phyloP scores from a whole-genome alignment of 108 stramenopile species.

The Nitzschia sp. region DNA sequence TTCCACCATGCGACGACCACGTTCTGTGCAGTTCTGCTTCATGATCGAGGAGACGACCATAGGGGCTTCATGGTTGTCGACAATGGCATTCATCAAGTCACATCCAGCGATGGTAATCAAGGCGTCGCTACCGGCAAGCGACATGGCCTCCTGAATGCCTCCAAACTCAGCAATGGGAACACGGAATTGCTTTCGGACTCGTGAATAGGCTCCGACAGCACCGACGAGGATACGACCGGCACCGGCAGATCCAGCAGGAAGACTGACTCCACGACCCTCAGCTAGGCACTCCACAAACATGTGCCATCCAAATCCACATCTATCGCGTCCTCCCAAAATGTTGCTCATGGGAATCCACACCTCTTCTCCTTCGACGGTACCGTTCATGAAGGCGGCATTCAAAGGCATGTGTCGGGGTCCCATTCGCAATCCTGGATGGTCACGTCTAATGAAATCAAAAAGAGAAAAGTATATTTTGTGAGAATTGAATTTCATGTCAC shows the following conservation, averaged over 20 bases:
- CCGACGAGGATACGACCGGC: conserved; percentile 81
- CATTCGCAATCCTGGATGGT: conserved; percentile 90
- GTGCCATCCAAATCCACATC: conserved; percentile 97
- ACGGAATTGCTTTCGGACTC: conserved; percentile 97
- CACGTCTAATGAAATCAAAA: conserved; percentile 53
- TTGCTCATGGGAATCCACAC: conserved; percentile 97
- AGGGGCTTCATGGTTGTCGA: conserved; percentile 98
- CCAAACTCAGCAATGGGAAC: conserved; percentile 99
- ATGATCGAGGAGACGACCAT: conserved; percentile 98
- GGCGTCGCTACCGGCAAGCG: conserved; percentile 88
- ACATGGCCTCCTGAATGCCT: conserved; percentile 97
- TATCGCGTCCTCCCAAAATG: conserved; percentile 95
- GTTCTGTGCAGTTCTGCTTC: conserved; percentile 98
- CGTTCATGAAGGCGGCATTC: conserved; percentile 97
- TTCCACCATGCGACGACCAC: conserved; percentile 93
- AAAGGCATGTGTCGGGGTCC: conserved; percentile 93
- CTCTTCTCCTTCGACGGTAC: conserved; percentile 97
- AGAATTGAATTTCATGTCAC: background rate
- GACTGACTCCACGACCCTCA: conserved; percentile 95
- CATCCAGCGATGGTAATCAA: conserved; percentile 90
- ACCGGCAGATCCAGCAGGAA: conserved; percentile 95
- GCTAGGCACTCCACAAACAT: conserved; percentile 99
- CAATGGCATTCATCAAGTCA: conserved; percentile 97
- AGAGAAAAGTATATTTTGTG: conserved; percentile 5
- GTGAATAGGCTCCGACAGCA: conserved; percentile 92